A percentile compares a stretch with the other conserved stretches of the same genome.
phyloP scores from a whole-genome alignment of 306 rosid species.

The Inga oerstediana region DNA sequence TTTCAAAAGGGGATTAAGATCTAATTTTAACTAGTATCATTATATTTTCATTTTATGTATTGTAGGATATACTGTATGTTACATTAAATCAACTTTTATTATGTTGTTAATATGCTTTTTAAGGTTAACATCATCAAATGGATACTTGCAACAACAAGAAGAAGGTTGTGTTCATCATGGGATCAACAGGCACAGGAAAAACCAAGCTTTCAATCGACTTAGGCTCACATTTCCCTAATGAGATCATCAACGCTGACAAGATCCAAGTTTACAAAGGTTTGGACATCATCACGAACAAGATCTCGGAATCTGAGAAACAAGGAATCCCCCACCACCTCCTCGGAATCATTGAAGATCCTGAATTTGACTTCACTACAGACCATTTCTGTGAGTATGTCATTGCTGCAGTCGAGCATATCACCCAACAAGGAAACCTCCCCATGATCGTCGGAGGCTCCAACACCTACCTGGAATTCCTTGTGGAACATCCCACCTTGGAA shows the following conservation, averaged over 20 bases:
- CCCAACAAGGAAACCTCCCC: slow-evolving; percentile 29
- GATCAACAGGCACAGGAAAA: neutral
- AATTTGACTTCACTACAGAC: neutral
- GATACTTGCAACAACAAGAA: neutral
- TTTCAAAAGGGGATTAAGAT: neutral
- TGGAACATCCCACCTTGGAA: slow-evolving; percentile 5
- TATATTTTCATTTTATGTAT: no score
- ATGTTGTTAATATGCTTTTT: neutral
- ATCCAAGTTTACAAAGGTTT: no score
- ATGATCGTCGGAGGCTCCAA: slow-evolving; percentile 52
- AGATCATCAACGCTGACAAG: neutral
- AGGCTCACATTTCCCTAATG: neutral
- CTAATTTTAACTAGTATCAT: neutral
- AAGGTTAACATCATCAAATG: neutral
- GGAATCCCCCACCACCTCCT: no score
- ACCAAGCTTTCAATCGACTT: neutral
- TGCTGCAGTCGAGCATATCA: neutral
- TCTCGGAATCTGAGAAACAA: no score
- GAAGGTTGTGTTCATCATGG: neutral
- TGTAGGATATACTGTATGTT: neutral
- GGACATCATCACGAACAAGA: no score
- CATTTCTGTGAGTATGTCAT: neutral
- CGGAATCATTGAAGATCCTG: neutral
- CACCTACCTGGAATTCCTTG: slow-evolving; percentile 4
- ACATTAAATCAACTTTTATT: neutral